Conservation (phyloP, 768 basidiomycete genomes). For the Hydnomerulius pinastri region DNA sequence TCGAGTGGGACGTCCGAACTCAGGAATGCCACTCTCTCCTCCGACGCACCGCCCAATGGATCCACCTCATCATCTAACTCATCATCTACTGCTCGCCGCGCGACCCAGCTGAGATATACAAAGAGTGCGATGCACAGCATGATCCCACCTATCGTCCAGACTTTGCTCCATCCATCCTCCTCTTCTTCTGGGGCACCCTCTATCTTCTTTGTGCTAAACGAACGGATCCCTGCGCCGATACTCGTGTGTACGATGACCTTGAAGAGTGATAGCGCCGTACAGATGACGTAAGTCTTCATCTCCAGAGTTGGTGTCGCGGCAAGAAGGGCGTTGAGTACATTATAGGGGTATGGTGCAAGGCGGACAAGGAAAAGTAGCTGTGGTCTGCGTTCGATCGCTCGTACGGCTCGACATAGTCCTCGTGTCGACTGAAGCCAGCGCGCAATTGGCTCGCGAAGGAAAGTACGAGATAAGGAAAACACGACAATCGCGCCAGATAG, state of each 20-base stretch:
- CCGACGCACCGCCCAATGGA: constrained; percentile 31
- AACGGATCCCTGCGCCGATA: constrained; percentile 82
- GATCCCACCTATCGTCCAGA: constrained; percentile 72
- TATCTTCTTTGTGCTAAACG: constrained; percentile 63
- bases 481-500: constrained; percentile 83
- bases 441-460: constrained; percentile 70
- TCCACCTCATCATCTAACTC: constrained; percentile 49
- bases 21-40: constrained; percentile 59
- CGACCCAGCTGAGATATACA: constrained; percentile 78
- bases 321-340: constrained; percentile 93
- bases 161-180: constrained; percentile 48
- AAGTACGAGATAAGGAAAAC: constrained; percentile 74
- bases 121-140: constrained; percentile 72
- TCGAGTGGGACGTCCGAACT: constrained; percentile 28
- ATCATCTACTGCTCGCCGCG: constrained; percentile 65
- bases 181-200: constrained; percentile 41
- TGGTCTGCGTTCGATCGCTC: constrained; percentile 86
- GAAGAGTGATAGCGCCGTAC: constrained; percentile 83
- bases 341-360: constrained; percentile 89
- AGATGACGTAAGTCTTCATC: constrained; percentile 72
- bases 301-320: constrained; percentile 85
- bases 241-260: constrained; percentile 91
- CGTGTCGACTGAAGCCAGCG: constrained; percentile 70
- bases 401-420: constrained; percentile 77
- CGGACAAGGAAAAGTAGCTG: constrained; percentile 90